Evolutionary conservation across 1,284 basidiomycete genomes (phyloP).

Genomic region (Taiwanofungus camphoratus): DNA sequence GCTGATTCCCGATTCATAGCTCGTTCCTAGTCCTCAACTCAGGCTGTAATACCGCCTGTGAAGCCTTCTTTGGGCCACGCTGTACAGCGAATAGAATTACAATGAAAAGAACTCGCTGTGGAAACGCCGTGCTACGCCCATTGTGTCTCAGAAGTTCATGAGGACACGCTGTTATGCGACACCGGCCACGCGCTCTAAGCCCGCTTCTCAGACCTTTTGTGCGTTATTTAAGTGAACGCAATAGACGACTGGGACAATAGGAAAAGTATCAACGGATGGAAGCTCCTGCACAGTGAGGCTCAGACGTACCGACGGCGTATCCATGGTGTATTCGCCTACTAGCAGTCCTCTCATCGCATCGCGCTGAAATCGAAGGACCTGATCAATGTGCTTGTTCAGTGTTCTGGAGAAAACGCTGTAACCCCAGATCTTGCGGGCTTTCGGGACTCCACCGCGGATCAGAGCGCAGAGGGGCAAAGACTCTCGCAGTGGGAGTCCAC

Average conservation of each 20-base stretch:
- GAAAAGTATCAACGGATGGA: background rate
- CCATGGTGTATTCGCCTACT: conserved; percentile 13
- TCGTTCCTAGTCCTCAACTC: too few relatives aligned
- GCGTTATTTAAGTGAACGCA: background rate
- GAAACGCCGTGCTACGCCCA: background rate
- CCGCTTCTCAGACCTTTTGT: background rate
- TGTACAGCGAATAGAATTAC: too few relatives aligned
- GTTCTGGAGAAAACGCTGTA: conserved; percentile 1
- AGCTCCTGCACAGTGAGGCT: background rate
- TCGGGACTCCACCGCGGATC: conserved; percentile 13
- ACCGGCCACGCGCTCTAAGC: background rate
- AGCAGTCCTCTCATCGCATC: conserved; percentile 13
- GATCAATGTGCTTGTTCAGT: conserved; percentile 7
- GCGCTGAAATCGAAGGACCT: conserved; percentile 11
- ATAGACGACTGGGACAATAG: conserved; percentile 1
- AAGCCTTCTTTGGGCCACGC: too few relatives aligned
- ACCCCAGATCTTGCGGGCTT: conserved; percentile 16
- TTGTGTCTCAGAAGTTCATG: background rate
- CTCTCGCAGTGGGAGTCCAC: conserved; percentile 14
- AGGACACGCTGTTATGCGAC: background rate
- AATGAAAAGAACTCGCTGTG: background rate
- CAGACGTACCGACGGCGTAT: conserved; percentile 17
- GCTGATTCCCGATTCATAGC: too few relatives aligned
- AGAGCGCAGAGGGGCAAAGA: conserved; percentile 13
- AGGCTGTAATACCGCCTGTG: too few relatives aligned